phyloP scores from a whole-genome alignment of 768 basidiomycete genomes.

The Chlorophyllum brunneum region DNA sequence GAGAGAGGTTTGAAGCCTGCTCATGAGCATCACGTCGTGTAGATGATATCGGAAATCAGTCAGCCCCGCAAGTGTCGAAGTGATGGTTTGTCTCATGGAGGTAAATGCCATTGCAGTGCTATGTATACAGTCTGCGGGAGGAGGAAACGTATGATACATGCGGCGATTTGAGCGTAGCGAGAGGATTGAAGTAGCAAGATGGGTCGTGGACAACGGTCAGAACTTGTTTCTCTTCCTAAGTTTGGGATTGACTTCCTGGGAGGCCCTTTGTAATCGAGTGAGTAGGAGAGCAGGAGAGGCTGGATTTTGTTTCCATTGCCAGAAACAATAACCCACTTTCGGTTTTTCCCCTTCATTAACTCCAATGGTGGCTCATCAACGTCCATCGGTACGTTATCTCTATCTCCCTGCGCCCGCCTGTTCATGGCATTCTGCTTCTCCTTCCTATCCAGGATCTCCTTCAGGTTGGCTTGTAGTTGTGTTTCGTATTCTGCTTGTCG shows the following conservation, averaged over 20 bases:
- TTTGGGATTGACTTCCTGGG: constrained; percentile 42
- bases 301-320: no score
- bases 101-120: constrained; percentile 1
- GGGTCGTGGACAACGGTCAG: constrained; percentile 19
- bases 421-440: constrained; percentile 46
- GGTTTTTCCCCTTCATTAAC: constrained; percentile 49
- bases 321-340: constrained; percentile 44
- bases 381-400: constrained; percentile 54
- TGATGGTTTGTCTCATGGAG: no score
- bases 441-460: constrained; percentile 55
- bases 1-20: no score
- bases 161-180: not conserved
- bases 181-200: not conserved
- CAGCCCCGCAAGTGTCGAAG: no score
- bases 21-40: no score
- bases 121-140: constrained; percentile 3
- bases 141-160: not conserved
- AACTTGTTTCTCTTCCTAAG: constrained; percentile 59
- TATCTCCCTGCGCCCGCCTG: constrained; percentile 16
- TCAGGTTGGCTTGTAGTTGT: constrained; percentile 46
- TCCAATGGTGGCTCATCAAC: constrained; percentile 51
- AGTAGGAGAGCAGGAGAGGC: not conserved
- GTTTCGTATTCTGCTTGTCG: constrained; percentile 55
- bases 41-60: no score
- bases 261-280: constrained; percentile 25